Evolutionary conservation across 345 rosid species (phyloP).

Genomic region (Luvunga scandens): DNA sequence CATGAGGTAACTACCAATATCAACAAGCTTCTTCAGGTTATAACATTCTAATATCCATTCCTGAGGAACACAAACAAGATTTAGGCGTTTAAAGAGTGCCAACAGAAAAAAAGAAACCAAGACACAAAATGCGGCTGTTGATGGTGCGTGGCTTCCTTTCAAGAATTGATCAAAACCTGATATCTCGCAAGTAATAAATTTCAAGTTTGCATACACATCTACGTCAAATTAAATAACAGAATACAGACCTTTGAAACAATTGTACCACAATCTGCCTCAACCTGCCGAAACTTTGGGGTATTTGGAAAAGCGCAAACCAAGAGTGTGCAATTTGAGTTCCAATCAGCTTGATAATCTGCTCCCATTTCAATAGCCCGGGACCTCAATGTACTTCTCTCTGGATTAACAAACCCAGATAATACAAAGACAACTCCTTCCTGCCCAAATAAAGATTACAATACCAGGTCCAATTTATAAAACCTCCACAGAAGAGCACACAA

Average conservation of each 20-base stretch:
- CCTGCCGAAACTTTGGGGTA: slow-evolving; percentile 93
- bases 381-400: slow-evolving; percentile 74
- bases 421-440: slow-evolving; percentile 92
- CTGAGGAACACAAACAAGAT: slow-evolving; percentile 34
- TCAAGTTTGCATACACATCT: background rate
- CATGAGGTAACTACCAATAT: slow-evolving; percentile 76
- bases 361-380: slow-evolving; percentile 89
- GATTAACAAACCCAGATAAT: slow-evolving; percentile 84
- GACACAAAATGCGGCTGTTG: background rate
- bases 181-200: background rate
- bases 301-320: slow-evolving; percentile 81
- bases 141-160: background rate
- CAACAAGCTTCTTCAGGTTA: slow-evolving; percentile 64
- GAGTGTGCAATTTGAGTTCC: slow-evolving; percentile 79
- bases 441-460: slow-evolving; percentile 21
- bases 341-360: slow-evolving; percentile 70
- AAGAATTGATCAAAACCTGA: background rate
- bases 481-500: background rate
- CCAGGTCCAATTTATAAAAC: slow-evolving; percentile 8
- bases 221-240: background rate
- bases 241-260: slow-evolving; percentile 67
- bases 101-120: background rate
- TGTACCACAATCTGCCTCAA: slow-evolving; percentile 66
- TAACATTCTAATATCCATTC: slow-evolving; percentile 84
- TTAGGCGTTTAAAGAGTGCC: background rate